Evolutionary conservation across 176 grass and related monocot genomes (phyloP).

Genomic region (Aegilops bicornis): DNA sequence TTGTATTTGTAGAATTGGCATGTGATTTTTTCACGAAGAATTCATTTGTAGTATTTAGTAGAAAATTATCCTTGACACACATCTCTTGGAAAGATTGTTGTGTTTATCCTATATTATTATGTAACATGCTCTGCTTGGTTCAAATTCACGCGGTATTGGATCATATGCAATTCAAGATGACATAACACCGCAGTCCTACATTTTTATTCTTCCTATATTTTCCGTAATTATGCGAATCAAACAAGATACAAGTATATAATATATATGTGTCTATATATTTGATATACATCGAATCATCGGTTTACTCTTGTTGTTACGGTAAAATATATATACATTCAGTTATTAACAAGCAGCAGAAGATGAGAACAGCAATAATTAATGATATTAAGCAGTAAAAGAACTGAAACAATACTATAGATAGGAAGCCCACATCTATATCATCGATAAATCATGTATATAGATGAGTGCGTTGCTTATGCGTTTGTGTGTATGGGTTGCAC

Average conservation of each 20-base stretch:
- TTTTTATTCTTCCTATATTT: not conserved
- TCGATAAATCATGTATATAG: not conserved
- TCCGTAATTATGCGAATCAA: not conserved
- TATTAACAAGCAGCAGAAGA: not conserved
- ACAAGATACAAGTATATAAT: not conserved
- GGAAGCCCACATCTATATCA: not conserved
- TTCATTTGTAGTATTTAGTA: not conserved
- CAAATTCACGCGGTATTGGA: not conserved
- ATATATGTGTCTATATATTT: not conserved
- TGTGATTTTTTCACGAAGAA: not conserved
- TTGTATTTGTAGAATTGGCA: not conserved
- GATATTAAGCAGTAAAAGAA: not conserved
- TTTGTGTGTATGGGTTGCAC: constrained; percentile 1
- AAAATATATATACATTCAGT: not conserved
- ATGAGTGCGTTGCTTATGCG: not conserved
- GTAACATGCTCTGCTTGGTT: not conserved
- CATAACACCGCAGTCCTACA: not conserved
- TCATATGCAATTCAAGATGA: not conserved
- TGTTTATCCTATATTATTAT: not conserved
- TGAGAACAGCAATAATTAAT: not conserved
- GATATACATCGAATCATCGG: not conserved
- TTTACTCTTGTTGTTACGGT: not conserved
- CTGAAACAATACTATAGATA: not conserved
- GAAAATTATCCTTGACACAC: not conserved
- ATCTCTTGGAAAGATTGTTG: not conserved